These are phyloP conservation scores for Rhizopogon vinicolor DNA, from an alignment of 768 basidiomycete species.

Conservation along the genomic window DNA sequence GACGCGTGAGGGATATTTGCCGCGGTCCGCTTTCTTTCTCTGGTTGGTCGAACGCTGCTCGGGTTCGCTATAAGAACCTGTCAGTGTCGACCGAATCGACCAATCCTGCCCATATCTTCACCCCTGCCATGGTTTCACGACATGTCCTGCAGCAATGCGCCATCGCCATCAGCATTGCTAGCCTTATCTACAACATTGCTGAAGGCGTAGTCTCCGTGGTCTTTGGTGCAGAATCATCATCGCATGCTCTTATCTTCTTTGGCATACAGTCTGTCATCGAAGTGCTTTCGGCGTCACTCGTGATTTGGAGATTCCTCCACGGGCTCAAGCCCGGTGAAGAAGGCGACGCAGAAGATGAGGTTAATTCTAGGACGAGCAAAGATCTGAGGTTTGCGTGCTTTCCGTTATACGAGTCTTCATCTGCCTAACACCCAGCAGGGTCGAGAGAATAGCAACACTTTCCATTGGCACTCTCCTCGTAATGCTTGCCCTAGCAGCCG, in stretches of 20 bases:
- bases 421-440: conserved; percentile 13
- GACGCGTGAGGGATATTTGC: not conserved
- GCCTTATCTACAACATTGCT: conserved; percentile 35
- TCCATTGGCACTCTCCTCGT: conserved; percentile 34
- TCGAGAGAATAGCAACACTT: conserved; percentile 33
- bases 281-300: conserved; percentile 38
- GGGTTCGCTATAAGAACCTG: not conserved
- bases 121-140: conserved; percentile 16
- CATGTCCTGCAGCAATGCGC: conserved; percentile 32
- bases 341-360: conserved; percentile 7
- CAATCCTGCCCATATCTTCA: not conserved
- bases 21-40: no score
- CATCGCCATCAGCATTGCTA: conserved; percentile 36
- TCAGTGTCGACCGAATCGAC: not conserved
- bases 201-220: conserved; percentile 41
- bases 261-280: conserved; percentile 46
- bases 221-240: conserved; percentile 41
- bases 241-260: conserved; percentile 42
- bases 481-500: conserved; percentile 32
- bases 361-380: conserved; percentile 3
- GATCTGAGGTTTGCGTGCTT: not conserved
- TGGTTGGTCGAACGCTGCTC: no score
- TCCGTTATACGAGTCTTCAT: not conserved
- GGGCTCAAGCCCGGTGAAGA: conserved; percentile 31
- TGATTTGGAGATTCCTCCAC: conserved; percentile 39